These are phyloP conservation scores for Metarhizium rileyi DNA, from an alignment of 2,329 filamentous ascomycete genomes.

Conservation along the genomic window DNA sequence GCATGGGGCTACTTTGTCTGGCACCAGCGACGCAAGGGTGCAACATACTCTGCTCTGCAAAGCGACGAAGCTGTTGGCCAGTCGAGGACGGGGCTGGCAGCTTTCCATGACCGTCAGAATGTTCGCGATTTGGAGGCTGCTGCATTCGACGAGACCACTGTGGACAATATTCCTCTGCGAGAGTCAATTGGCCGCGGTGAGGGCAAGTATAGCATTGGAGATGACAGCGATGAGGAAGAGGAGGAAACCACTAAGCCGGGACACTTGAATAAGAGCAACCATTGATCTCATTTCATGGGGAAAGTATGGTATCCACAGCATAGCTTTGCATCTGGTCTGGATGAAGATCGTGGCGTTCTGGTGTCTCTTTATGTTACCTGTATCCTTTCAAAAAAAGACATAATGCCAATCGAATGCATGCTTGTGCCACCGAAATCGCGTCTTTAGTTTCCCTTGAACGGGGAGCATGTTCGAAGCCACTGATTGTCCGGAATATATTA, in stretches of 20 bases:
- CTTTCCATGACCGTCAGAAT: slow-evolving; percentile 36
- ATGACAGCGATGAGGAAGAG: slow-evolving; percentile 42
- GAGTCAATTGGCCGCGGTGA: slow-evolving; percentile 32
- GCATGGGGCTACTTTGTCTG: slow-evolving; percentile 68
- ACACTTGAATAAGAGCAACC: background rate
- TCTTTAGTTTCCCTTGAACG: no score
- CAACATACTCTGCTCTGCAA: slow-evolving; percentile 44
- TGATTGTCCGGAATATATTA: no score
- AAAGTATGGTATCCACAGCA: background rate
- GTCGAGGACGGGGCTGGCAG: slow-evolving; percentile 31
- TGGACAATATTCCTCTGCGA: slow-evolving; percentile 49
- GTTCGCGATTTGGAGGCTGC: slow-evolving; percentile 50
- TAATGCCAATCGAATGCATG: background rate
- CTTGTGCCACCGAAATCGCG: no score
- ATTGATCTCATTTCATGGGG: background rate
- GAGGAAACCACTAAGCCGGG: slow-evolving; percentile 12
- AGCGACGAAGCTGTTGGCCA: slow-evolving; percentile 24
- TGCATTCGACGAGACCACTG: slow-evolving; percentile 56
- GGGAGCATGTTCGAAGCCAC: no score
- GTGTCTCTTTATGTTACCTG: background rate
- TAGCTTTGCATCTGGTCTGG: background rate
- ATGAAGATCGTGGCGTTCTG: slow-evolving; percentile 1
- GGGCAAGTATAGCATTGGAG: slow-evolving; percentile 47
- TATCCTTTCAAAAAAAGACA: background rate
- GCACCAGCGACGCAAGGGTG: slow-evolving; percentile 47